phyloP scores from a whole-genome alignment of 139 green algal genomes.

The Micractinium sp. region DNA sequence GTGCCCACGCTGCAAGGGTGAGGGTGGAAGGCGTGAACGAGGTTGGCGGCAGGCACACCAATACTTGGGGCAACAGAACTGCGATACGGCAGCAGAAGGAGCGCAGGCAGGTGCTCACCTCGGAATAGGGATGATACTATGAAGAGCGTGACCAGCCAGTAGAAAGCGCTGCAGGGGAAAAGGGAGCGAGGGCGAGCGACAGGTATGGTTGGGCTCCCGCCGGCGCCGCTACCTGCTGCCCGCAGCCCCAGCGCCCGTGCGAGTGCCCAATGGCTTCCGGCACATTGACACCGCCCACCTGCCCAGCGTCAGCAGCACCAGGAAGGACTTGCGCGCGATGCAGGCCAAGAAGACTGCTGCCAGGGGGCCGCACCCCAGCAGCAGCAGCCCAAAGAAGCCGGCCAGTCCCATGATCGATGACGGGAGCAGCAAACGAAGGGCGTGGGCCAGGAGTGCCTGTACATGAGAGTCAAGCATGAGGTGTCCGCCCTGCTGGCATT shows the following conservation, averaged over 20 bases:
- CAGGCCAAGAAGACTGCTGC: constrained; percentile 28
- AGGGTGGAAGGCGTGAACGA: background rate
- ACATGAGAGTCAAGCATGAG: too few relatives aligned
- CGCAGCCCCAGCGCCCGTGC: background rate
- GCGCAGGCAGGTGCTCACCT: constrained; percentile 13
- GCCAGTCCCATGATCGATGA: constrained; percentile 26
- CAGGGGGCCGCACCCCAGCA: constrained; percentile 45
- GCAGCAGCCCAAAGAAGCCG: constrained; percentile 40
- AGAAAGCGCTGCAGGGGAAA: constrained; percentile 45
- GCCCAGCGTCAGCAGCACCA: constrained; percentile 40
- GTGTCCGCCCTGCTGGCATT: too few relatives aligned
- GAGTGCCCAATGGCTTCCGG: too few relatives aligned
- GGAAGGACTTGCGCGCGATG: constrained; percentile 46
- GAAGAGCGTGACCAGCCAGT: constrained; percentile 55
- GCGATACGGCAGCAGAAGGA: background rate
- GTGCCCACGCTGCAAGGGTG: constrained; percentile 43
- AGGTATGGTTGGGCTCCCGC: background rate
- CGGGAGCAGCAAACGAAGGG: background rate
- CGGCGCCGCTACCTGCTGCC: background rate
- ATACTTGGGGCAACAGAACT: background rate
- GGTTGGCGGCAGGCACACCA: background rate
- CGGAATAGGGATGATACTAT: constrained; percentile 47
- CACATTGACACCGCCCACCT: constrained; percentile 11
- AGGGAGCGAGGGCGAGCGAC: background rate
- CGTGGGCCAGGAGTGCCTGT: too few relatives aligned